Conservation (phyloP, 2,329 filamentous ascomycete species). For the Trichoderma sp. region DNA sequence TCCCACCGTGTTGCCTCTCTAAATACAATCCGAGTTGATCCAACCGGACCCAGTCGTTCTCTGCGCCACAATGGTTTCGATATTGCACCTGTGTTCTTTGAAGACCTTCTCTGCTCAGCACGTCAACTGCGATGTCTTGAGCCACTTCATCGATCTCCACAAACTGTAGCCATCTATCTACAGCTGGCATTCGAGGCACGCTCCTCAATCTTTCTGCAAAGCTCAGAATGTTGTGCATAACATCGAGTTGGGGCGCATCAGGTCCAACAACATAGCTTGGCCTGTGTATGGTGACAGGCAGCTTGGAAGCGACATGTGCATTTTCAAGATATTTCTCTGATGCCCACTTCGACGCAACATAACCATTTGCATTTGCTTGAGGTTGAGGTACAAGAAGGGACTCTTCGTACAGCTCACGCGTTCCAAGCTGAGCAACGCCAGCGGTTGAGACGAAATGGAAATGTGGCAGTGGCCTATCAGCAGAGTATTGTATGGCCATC, state of each 20-base stretch:
- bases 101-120: background rate
- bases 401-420: background rate
- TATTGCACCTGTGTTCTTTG: background rate
- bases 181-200: background rate
- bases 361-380: background rate
- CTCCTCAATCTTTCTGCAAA: background rate
- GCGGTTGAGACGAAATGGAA: background rate
- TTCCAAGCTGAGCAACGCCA: background rate
- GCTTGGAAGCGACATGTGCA: background rate
- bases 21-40: background rate
- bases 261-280: background rate
- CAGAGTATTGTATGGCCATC: background rate
- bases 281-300: background rate
- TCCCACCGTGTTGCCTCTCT: background rate
- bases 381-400: background rate
- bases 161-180: background rate
- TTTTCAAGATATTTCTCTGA: background rate
- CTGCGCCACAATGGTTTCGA: background rate
- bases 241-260: background rate
- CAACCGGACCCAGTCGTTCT: background rate
- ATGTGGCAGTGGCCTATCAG: background rate
- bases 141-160: background rate
- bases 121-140: background rate
- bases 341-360: background rate
- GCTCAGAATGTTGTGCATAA: background rate